Base-by-base conservation (phyloP, 2,329 filamentous ascomycete species). In the Colletotrichum melonis region DNA sequence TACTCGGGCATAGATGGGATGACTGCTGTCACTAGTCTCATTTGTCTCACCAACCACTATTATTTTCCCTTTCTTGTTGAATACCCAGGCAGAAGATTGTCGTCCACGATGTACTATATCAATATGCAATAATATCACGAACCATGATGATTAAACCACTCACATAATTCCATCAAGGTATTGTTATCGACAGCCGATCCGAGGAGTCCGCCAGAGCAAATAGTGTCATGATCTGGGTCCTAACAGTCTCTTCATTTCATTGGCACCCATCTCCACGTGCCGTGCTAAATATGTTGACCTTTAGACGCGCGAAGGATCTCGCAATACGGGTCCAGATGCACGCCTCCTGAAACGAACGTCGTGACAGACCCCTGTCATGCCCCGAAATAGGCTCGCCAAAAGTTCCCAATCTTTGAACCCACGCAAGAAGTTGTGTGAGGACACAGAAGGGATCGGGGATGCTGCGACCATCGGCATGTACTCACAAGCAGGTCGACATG, bases 391-490 rank as follows among this genome's bases (percentile, higher is more conserved):
- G 0, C 26, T 26, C 26, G 26, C 0, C 26, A 26, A 26, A 26
- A 26, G 26, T 26, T 26, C 26, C 26, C 26, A 26, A 26, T 4
- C 26, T 26, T 26, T 0, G 26, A 26, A 26, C 0, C 26, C 26
- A 26, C 26, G 0, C 4, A 0, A 26, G 26, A 26, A 26, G 26
- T 26, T 26, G 26, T 0, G 26, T 26, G 0, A 0, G 26, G 26
- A 26, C 26, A 26, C 0, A 26, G 26, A 0, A 26, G 26, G 26
- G 1, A 1, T 26, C 0, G 26, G 26, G 0, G 26, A 26, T 26
- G 26, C 26, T 0, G 4, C 26, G 0, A 0, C 26, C 26, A 26
- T 26, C 26, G 26, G 4, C 1, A 0, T 26, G 26, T 26, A 0
- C 26, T 26, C 26, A 26, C 4, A 26, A 1, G 26, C 26, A 26